These are phyloP conservation scores for Picochlorum costavermella DNA, from an alignment of 139 green algal species.

Conservation along the genomic window DNA sequence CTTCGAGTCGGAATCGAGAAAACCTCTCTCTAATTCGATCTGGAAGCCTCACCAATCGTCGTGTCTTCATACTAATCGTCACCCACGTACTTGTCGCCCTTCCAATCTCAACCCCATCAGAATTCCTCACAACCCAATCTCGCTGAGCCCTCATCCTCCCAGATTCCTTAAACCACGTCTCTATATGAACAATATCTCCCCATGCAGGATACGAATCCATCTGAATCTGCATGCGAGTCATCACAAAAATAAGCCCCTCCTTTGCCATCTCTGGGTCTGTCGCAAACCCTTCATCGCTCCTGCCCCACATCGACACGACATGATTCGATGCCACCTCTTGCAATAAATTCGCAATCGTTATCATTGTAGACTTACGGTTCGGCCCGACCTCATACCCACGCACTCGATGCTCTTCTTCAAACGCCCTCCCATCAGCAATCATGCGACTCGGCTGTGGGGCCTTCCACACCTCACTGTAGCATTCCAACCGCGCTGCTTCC, in stretches of 20 bases:
- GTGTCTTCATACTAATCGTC: constrained; percentile 78
- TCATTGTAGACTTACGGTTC: constrained; percentile 61
- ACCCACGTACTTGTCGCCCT: constrained; percentile 84
- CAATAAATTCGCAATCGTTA: constrained; percentile 77
- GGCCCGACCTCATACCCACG: constrained; percentile 71
- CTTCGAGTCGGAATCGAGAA: constrained; percentile 30
- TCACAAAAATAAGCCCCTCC: constrained; percentile 75
- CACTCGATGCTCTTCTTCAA: constrained; percentile 32
- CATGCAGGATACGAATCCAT: constrained; percentile 86
- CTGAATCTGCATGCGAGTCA: constrained; percentile 82
- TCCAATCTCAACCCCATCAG: constrained; percentile 46
- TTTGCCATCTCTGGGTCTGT: constrained; percentile 57
- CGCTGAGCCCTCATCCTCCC: constrained; percentile 65
- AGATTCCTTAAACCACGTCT: constrained; percentile 86
- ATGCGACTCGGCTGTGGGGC: constrained; percentile 10
- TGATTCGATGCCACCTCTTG: constrained; percentile 85
- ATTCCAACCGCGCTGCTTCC: neutral
- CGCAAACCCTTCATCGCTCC: constrained; percentile 71
- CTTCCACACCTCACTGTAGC: constrained; percentile 4
- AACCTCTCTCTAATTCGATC: constrained; percentile 50
- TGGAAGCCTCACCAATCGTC: constrained; percentile 65
- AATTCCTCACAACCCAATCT: constrained; percentile 70
- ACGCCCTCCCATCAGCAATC: constrained; percentile 17
- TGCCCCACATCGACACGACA: constrained; percentile 76
- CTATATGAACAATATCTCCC: constrained; percentile 63